These are phyloP conservation scores for Magnolia kwangsiensis DNA, from an alignment of 164 flowering plant genomes.

Conservation along the genomic window DNA sequence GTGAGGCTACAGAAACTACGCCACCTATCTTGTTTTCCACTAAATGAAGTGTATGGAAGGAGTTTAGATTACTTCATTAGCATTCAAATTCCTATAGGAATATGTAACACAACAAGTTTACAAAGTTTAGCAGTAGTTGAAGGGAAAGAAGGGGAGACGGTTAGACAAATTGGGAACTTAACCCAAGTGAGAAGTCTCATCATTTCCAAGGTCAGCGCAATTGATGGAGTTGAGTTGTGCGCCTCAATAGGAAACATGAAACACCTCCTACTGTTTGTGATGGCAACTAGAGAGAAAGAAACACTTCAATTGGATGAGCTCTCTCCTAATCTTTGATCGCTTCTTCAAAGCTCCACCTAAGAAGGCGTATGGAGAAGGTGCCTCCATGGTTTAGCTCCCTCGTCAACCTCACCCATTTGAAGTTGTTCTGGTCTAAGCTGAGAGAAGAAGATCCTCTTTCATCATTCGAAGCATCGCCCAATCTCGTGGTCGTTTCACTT, in stretches of 20 bases:
- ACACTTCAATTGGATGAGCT: constrained; percentile 3
- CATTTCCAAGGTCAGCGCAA: constrained; percentile 1
- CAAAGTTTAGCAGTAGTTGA: constrained; percentile 6
- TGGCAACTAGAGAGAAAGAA: background rate
- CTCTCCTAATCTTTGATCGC: background rate
- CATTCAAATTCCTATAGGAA: background rate
- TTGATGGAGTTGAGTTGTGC: constrained; percentile 1
- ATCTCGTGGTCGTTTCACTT: background rate
- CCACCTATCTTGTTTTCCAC: background rate
- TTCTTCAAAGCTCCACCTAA: constrained; percentile 3
- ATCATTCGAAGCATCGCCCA: background rate
- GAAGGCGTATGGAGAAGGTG: background rate
- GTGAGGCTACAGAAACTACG: constrained; percentile 10
- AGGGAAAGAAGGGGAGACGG: background rate
- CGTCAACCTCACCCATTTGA: background rate
- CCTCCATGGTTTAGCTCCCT: constrained; percentile 10
- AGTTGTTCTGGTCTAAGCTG: constrained; percentile 1
- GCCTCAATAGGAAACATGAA: constrained; percentile 10
- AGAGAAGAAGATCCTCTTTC: constrained; percentile 9
- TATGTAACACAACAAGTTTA: background rate
- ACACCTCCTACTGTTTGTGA: background rate
- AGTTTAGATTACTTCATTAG: background rate
- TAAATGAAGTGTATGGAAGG: background rate
- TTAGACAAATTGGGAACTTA: background rate
- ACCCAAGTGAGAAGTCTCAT: constrained; percentile 4